Evolutionary conservation across 2,329 filamentous ascomycete species (phyloP), one percentile per base, ranked within the genome.

Genomic region (Talaromyces atroroseus): DNA sequence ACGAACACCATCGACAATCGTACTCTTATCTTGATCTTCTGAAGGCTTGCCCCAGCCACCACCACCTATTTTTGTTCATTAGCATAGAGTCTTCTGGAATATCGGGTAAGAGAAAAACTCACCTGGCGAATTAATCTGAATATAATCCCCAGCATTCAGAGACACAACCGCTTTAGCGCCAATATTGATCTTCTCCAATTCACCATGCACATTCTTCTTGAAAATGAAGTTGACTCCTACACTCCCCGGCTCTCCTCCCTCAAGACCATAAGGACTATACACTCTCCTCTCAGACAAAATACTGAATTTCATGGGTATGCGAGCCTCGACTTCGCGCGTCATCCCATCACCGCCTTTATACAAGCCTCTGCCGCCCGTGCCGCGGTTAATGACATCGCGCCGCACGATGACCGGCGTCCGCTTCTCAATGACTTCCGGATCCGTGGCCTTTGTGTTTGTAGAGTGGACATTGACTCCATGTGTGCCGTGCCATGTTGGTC

Each of bases 381-480:
- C 83, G 2, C 71, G 63, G 2, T 87, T 73, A 18, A 91, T 74
- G 5, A 79, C 78, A 68, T 90, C 90, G 62, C 86, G 80, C 5
- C 84, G 77, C 49, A 91, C 71, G 5, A 91, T 74, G 1, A 89
- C 86, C 0, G 87, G 87, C 64, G 90, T 90, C 4, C 87, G 75
- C 21, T 86, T 77, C 73, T 90, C 88, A 62, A 90, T 88, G 8
- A 90, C 81, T 67, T 91, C 88, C 0, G 84, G 79, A 68, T 91
- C 87, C 0, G 88, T 90, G 65, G 90, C 90, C 20, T 87, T 80
- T 1, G 87, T 91, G 69, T 91, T 91, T 6, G 88, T 90, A 85
- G 90, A 90, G 73, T 90, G 87, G 7, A 82, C 86, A 67, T 90
- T 86, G 34, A 90, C 86, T 20, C 86, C 87, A 61, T 77, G 82